Evolutionary conservation across 345 rosid genomes (phyloP).

Genomic region (Eutrema yunnanense): DNA sequence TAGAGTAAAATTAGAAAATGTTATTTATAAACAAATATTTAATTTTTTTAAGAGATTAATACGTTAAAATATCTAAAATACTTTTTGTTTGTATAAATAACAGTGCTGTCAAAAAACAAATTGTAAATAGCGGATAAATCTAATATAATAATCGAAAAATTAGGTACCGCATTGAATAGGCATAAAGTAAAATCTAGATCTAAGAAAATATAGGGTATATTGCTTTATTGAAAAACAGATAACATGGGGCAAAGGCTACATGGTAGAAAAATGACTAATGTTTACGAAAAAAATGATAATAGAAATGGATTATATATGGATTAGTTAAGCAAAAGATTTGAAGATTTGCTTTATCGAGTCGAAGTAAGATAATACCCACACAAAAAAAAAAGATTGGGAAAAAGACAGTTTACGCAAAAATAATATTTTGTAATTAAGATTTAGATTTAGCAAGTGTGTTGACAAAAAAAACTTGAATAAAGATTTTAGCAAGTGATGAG

Average conservation of each 20-base stretch:
- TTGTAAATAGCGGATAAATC: neutral
- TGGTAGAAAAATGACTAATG: slow-evolving; percentile 16
- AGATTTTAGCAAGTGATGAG: neutral
- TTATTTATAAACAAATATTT: neutral
- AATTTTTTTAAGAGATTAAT: too few species aligned
- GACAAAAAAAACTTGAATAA: neutral
- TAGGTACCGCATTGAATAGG: slow-evolving; percentile 5
- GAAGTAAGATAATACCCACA: slow-evolving; percentile 16
- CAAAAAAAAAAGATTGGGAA: neutral
- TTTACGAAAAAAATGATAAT: neutral
- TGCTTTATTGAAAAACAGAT: slow-evolving; percentile 2
- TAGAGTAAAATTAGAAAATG: neutral
- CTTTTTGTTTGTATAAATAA: neutral
- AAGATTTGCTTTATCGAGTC: slow-evolving; percentile 10
- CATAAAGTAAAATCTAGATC: slow-evolving; percentile 9
- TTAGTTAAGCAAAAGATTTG: neutral
- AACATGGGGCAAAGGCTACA: slow-evolving; percentile 10
- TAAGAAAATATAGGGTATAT: neutral
- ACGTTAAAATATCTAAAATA: neutral
- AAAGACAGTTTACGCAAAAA: slow-evolving; percentile 21
- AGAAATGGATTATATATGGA: neutral
- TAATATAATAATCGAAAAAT: neutral
- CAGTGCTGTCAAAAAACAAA: too few species aligned
- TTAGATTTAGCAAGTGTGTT: neutral
- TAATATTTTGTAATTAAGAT: neutral